Base-by-base conservation (phyloP, 2,329 filamentous ascomycete genomes). In the Leptographium radiaticola region DNA sequence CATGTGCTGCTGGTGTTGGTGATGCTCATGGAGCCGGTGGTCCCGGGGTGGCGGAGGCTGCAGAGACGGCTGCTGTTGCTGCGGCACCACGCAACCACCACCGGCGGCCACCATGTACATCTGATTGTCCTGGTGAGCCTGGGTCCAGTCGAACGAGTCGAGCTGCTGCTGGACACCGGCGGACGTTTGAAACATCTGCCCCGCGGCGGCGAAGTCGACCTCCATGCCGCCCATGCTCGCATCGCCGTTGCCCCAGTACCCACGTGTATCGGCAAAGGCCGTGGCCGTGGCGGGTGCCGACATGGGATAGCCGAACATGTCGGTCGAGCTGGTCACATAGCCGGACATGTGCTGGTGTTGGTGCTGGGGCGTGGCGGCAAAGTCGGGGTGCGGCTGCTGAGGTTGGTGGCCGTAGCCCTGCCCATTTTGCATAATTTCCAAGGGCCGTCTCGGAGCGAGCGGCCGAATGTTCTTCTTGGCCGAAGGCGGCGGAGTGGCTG, bases 261-360 rank as follows among this genome's bases (percentile, higher is more conserved):
- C 59, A 49, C 70, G 68, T 12, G 68, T 64, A 52, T 71, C 68
- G 9, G 63, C 63, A 58, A 72, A 76, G 3, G 69, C 65, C 1
- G 75, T 70, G 4, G 71, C 71, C 2, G 71, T 71, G 36, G 72
- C 72, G 20, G 79, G 75, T 3, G 76, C 77, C n/a, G 80, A 78
- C 65, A 83, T 70, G 33, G 80, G 76, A 61, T 80, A 81, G 31
- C 70, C 71, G 62, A 82, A 83, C 65, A 83, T 70, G 59, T 83
- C 79, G 53, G 70, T 70, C 13, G 74, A 68, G 25, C 70, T 68
- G 18, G 69, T 68, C 59, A 75, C 70, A 58, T 75, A 74, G 12
- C 65, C 64, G 33, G 70, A 64, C 66, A 80, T 69, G 45, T 74
- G 73, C 48, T 67, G 67, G 59, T 74, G 73, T 47, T 67, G 67